Evolutionary conservation across 1,284 basidiomycete genomes (phyloP).

Genomic region (Sporisorium exsertum): DNA sequence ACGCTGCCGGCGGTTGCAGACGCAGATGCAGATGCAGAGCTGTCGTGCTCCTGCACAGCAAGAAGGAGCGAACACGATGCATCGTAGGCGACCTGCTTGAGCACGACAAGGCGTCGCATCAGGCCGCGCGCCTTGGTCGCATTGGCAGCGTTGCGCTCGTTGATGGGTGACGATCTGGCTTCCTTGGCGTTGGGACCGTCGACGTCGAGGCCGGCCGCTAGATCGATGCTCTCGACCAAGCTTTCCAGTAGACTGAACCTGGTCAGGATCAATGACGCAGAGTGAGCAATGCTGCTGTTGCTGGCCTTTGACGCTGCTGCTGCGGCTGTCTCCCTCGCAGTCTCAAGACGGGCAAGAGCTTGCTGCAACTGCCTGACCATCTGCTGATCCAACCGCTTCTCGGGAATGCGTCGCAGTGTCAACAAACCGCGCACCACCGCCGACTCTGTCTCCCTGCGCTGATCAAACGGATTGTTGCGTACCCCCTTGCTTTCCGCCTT

Average conservation of each 20-base stretch:
- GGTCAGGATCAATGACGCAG: slow-evolving; percentile 18
- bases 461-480: slow-evolving; percentile 54
- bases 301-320: neutral
- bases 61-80: slow-evolving; percentile 39
- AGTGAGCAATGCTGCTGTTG: neutral
- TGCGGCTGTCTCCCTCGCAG: neutral
- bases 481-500: slow-evolving; percentile 40
- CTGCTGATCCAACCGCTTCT: slow-evolving; percentile 29
- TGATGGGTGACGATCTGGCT: slow-evolving; percentile 24
- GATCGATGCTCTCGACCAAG: slow-evolving; percentile 56
- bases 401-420: slow-evolving; percentile 52
- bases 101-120: slow-evolving; percentile 39
- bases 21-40: neutral
- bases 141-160: slow-evolving; percentile 34
- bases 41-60: slow-evolving; percentile 40
- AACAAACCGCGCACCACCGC: slow-evolving; percentile 46
- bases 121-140: slow-evolving; percentile 40
- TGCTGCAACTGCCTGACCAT: slow-evolving; percentile 20
- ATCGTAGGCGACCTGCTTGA: slow-evolving; percentile 61
- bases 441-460: slow-evolving; percentile 47
- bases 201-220: slow-evolving; percentile 58
- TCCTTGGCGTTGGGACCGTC: slow-evolving; percentile 47
- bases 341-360: slow-evolving; percentile 5
- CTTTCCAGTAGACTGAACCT: slow-evolving; percentile 32
- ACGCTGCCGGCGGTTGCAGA: neutral